Base-by-base conservation (phyloP, 2,329 filamentous ascomycete species). In the Elsinoe perseae region DNA sequence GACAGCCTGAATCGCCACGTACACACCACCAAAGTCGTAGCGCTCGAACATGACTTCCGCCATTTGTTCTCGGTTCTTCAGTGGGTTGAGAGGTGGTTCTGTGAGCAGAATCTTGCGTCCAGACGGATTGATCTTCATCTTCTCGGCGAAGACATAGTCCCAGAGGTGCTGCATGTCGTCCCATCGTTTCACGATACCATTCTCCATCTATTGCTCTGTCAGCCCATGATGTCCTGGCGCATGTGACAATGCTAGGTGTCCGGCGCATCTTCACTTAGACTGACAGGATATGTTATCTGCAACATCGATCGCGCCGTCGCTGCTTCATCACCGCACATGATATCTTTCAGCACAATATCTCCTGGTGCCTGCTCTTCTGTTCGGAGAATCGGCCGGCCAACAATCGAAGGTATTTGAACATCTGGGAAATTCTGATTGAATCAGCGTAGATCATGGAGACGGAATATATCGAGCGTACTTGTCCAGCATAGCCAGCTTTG, bases 101-200 rank as follows among this genome's bases (percentile, higher is more conserved):
- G 92, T 97, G 64, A 97, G 81, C 62, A 98, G 82, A 71, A 98
- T 97, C 81, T 98, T 98, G 73, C 91, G 89, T 63, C 89, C 92
- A 20, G 82, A 83, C 2, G 93, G 83, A 71, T 97, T 88, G 64
- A 98, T 79, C 73, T 90, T 84, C 82, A 98, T 88, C 82, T 97
- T 97, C 72, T 98, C 92, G 73, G 82, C 86, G 73, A 98, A 98
- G 21, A 93, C 98, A 73, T 95, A 97, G 76, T 98, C 92, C 93
- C 93, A 98, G 56, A 98, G 84, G 70, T 97, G 92, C 77, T 95
- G 89, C 93, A 98, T 98, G 73, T 98, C 93, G 65, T 98, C 93
- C 93, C 93, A 98, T 70, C 90, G 91, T 82, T 96, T 97, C 64
- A 98, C 90, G 67, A 98, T 97, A 67, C 93, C 93, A 72, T 98